phyloP scores from a whole-genome alignment of 495 filamentous ascomycete species.

The Xylaria grammica region DNA sequence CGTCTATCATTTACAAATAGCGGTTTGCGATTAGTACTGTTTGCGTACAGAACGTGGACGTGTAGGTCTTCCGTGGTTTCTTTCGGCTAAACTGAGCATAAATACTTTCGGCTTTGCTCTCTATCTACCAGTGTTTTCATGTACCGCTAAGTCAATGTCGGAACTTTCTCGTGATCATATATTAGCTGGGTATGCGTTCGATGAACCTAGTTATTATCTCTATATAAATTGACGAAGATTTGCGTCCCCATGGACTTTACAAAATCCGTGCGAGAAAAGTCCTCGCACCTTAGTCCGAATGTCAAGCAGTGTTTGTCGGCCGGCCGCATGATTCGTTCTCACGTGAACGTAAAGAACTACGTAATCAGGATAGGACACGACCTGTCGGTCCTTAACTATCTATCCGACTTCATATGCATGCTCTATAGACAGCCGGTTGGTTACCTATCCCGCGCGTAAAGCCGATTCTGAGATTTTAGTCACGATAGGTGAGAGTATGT shows the following conservation, averaged over 20 bases:
- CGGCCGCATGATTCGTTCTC: constrained; percentile 86
- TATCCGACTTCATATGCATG: constrained; percentile 97
- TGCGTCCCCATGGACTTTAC: not conserved
- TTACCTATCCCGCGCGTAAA: constrained; percentile 95
- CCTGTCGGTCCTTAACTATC: constrained; percentile 95
- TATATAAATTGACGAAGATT: constrained; percentile 58
- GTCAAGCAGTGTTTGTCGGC: constrained; percentile 94
- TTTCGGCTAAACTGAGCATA: too few species aligned
- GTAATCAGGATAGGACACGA: constrained; percentile 99
- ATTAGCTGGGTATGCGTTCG: constrained; percentile 79
- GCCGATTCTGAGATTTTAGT: constrained; percentile 98
- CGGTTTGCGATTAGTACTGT: constrained; percentile 95
- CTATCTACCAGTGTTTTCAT: not conserved
- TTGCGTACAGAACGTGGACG: constrained; percentile 94
- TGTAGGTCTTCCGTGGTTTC: constrained; percentile 51
- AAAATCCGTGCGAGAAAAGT: not conserved
- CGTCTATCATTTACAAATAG: constrained; percentile 49
- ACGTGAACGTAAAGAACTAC: constrained; percentile 87
- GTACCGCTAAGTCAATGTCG: not conserved
- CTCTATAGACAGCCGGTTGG: constrained; percentile 94
- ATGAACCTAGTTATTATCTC: constrained; percentile 97
- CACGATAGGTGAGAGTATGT: constrained; percentile 91
- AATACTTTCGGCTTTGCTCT: not conserved
- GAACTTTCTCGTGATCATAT: not conserved
- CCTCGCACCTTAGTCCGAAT: constrained; percentile 36